Evolutionary conservation across 768 basidiomycete species (phyloP), one percentile per base, ranked within the genome.

Genomic region (Serendipita sp.): DNA sequence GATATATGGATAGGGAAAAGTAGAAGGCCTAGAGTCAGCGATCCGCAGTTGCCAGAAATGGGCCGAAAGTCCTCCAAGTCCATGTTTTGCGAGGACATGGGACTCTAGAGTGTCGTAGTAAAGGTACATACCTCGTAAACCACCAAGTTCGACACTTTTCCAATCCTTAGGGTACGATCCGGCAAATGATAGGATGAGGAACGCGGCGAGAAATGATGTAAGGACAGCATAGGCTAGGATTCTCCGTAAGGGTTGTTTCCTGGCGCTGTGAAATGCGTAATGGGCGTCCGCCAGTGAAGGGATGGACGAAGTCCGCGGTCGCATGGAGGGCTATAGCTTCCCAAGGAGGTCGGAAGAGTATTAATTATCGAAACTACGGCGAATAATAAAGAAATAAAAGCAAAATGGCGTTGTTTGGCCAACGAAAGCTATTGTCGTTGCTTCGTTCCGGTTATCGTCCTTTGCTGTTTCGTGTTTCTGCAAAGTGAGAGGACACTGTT

Each of bases 251-350:
- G 53, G 53, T 58, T 58, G 53, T 31, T 58, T 24, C 11, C 53
- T 22, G n/a, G 53, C 53, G 11, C 24, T 58, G 17, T 58, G 53
- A 31, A 58, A 34, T n/a, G 53, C 53, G n/a, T 58, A 33, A 13
- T 58, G 17, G 5, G 53, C 53, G 30, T 58, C 53, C 26, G 53
- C 53, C 53, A 58, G 53, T 13, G 53, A 58, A 4, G 53, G 53
- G 3, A 58, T 58, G 22, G 53, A 58, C 26, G 53, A 58, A 9
- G 53, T 30, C 30, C 53, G 53, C 9, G 24, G 53, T 9, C 53
- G 24, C 53, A 34, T 58, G 4, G 53, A 28, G 45, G 45, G n/a
- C n/a, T n/a, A n/a, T n/a, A n/a, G n/a, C n/a, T n/a, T n/a, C n/a
- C n/a, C n/a, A 28, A 38, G 38, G 38, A 38, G 38, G 38, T 14